phyloP scores from a whole-genome alignment of 257 asterid genomes.

The Petrea volubilis region DNA sequence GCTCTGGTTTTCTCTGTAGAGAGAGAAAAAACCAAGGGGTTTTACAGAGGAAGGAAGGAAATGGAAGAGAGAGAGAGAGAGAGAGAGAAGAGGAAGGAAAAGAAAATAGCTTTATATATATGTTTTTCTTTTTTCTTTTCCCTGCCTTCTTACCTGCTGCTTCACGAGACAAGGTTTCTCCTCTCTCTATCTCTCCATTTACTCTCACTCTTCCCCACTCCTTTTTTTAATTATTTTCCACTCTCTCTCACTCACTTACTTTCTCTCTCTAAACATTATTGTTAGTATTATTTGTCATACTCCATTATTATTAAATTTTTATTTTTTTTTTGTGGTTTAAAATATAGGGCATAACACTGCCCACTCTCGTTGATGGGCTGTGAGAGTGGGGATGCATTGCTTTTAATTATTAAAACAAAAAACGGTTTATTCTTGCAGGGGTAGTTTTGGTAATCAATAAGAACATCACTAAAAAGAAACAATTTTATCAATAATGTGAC shows the following conservation, averaged over 20 bases:
- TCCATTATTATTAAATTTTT: background rate
- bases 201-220: constrained; percentile 4
- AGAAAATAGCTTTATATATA: background rate
- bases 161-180: constrained; percentile 38
- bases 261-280: background rate
- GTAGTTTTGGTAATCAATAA: constrained; percentile 7
- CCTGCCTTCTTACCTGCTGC: constrained; percentile 29
- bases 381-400: constrained; percentile 9
- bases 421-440: background rate
- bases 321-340: background rate
- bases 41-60: constrained; percentile 31
- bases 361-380: constrained; percentile 30
- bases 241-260: background rate
- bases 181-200: constrained; percentile 16
- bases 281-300: background rate
- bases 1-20: constrained; percentile 1
- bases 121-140: background rate
- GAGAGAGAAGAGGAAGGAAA: constrained; percentile 14
- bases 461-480: background rate
- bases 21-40: constrained; percentile 39
- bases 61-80: background rate
- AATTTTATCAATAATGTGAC: background rate
- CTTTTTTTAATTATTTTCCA: background rate
- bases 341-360: constrained; percentile 15
- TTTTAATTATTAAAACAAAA: background rate